A percentile compares a stretch with the other conserved stretches of the same genome.
phyloP scores from a whole-genome alignment of 805 yeast genomes.

The Kazachstania viticola region DNA sequence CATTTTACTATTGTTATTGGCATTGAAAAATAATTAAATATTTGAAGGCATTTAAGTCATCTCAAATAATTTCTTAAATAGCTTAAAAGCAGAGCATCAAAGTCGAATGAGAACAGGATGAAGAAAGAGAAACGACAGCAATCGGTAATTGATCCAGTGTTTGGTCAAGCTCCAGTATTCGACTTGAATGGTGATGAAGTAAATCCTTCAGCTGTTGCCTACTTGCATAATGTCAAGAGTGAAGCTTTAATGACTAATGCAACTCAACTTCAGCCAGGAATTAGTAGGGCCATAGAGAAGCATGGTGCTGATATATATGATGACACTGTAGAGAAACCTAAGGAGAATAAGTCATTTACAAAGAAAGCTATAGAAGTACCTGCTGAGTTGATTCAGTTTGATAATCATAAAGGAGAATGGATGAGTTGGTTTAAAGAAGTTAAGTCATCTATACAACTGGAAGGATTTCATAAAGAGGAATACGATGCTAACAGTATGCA shows the following conservation, averaged over 20 bases:
- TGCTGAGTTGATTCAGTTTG: conserved; percentile 1
- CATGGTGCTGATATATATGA: conserved; percentile 18
- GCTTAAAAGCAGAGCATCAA: no score
- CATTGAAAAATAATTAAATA: no score
- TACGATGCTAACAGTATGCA: conserved; percentile 13
- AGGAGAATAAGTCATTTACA: not conserved
- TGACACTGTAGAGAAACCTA: conserved; percentile 7
- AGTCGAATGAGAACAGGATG: no score
- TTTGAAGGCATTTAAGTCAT: no score
- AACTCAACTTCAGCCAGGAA: not conserved
- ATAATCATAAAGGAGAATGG: conserved; percentile 3
- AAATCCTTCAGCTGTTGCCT: conserved; percentile 17
- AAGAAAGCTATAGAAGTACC: not conserved
- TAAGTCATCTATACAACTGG: conserved; percentile 1
- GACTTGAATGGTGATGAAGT: conserved; percentile 15
- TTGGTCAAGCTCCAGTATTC: conserved; percentile 24
- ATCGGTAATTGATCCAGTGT: conserved; percentile 21
- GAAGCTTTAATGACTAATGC: conserved; percentile 21
- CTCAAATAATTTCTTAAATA: no score
- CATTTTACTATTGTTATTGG: no score
- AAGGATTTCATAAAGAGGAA: conserved; percentile 7
- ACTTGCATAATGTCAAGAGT: conserved; percentile 16
- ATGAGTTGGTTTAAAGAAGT: conserved; percentile 10
- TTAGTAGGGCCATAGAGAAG: no score
- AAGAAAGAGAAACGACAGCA: no score